Evolutionary conservation across 192 early-diverging fungal genomes (phyloP).

Genomic region (Gonapodya prolifera): DNA sequence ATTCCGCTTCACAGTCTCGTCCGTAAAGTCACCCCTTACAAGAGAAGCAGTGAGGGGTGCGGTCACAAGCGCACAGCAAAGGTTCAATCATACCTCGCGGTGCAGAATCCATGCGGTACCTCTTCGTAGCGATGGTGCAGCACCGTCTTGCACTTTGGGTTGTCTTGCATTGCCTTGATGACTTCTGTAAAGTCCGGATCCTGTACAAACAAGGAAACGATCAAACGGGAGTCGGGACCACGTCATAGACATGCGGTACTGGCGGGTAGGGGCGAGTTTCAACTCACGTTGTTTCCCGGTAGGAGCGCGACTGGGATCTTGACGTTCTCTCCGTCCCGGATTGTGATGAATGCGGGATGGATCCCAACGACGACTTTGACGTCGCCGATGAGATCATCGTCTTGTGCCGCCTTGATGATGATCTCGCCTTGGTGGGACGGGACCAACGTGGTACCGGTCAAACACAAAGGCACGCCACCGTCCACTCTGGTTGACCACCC

Average conservation of each 20-base stretch:
- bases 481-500: too few relatives aligned
- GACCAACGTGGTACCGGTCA: too few relatives aligned
- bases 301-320: constrained; percentile 3
- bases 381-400: neutral
- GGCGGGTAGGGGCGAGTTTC: neutral
- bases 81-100: neutral
- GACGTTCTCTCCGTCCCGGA: constrained; percentile 2
- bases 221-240: neutral
- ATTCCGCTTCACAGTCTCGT: constrained; percentile 1
- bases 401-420: neutral
- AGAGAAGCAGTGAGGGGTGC: neutral
- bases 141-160: neutral
- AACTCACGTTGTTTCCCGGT: neutral
- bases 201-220: neutral
- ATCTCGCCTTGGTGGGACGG: neutral
- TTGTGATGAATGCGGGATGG: constrained; percentile 5
- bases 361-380: neutral
- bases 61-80: neutral
- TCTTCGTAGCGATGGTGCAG: constrained; percentile 2
- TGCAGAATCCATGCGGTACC: constrained; percentile 4
- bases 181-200: neutral
- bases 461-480: too few relatives aligned
- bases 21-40: neutral
- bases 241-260: neutral
- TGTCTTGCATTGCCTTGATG: neutral